A percentile compares a stretch with the other conserved stretches of the same genome.
Conservation (phyloP, 1,284 basidiomycete genomes). For the Entoloma clypeatum region DNA sequence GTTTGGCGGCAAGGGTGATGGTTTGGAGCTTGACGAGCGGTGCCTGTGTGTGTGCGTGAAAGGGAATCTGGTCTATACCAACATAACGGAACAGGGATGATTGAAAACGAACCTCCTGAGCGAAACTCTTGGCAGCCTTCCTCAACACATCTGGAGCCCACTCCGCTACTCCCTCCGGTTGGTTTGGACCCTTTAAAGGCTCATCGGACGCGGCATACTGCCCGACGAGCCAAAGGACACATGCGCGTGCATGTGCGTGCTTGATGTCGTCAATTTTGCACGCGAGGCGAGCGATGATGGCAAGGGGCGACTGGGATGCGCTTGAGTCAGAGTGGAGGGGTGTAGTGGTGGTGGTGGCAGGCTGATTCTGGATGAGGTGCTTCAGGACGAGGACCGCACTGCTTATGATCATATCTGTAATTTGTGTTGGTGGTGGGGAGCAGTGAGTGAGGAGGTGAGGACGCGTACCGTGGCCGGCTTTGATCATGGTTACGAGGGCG, state of each 20-base stretch:
- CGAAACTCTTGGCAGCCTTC: conserved; percentile 70
- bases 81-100: neutral
- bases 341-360: conserved; percentile 35
- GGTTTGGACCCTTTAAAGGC: conserved; percentile 24
- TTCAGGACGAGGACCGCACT: conserved; percentile 83
- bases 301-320: conserved; percentile 48
- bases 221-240: conserved; percentile 87
- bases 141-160: conserved; percentile 89
- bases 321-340: conserved; percentile 25
- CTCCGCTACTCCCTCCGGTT: conserved; percentile 40
- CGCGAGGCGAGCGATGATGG: conserved; percentile 74
- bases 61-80: neutral
- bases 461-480: conserved; percentile 63
- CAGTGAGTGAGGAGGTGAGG: neutral
- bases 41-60: conserved; percentile 41
- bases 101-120: conserved; percentile 51
- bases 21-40: conserved; percentile 76
- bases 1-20: conserved; percentile 79
- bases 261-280: conserved; percentile 72
- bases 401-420: conserved; percentile 64
- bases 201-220: conserved; percentile 61
- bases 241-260: conserved; percentile 77
- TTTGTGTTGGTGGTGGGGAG: conserved; percentile 1
- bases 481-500: conserved; percentile 75
- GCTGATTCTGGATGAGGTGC: conserved; percentile 70